Conservation (phyloP, 805 yeast species). For the Lipomyces orientalis region DNA sequence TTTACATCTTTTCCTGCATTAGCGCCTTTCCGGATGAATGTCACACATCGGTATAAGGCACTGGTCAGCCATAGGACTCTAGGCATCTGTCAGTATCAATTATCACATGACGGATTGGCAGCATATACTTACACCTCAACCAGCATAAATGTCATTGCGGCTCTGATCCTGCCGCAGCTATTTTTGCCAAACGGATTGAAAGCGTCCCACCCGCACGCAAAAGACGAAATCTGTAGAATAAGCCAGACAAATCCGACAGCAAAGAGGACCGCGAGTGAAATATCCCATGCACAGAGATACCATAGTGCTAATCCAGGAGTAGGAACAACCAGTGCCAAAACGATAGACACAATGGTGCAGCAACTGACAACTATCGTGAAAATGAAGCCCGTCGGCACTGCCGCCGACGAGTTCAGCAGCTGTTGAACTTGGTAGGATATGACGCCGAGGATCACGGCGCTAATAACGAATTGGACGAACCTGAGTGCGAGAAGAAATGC, state of each 20-base stretch:
- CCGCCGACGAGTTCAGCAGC: background rate
- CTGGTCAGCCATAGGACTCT: conserved; percentile 17
- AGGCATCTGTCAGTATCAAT: conserved; percentile 1
- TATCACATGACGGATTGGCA: background rate
- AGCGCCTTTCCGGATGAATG: background rate
- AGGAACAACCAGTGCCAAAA: conserved; percentile 6
- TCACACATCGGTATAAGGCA: conserved; percentile 10
- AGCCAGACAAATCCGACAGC: conserved; percentile 19
- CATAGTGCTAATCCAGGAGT: background rate
- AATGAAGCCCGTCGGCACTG: conserved; percentile 16
- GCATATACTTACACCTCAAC: conserved; percentile 24
- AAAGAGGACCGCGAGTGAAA: conserved; percentile 14
- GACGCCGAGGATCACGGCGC: conserved; percentile 24
- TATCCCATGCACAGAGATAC: conserved; percentile 24
- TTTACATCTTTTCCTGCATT: background rate
- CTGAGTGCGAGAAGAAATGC: conserved; percentile 14
- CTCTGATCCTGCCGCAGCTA: conserved; percentile 29
- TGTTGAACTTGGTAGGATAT: conserved; percentile 21
- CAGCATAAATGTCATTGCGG: conserved; percentile 26
- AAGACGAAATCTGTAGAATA: conserved; percentile 13
- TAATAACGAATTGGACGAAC: conserved; percentile 15
- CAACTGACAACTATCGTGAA: conserved; percentile 14
- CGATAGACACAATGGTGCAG: conserved; percentile 18
- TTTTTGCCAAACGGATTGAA: conserved; percentile 27
- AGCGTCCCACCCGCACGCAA: conserved; percentile 28